Base-by-base conservation (phyloP, 768 basidiomycete species). In the Strobilomyces echinocephalus region DNA sequence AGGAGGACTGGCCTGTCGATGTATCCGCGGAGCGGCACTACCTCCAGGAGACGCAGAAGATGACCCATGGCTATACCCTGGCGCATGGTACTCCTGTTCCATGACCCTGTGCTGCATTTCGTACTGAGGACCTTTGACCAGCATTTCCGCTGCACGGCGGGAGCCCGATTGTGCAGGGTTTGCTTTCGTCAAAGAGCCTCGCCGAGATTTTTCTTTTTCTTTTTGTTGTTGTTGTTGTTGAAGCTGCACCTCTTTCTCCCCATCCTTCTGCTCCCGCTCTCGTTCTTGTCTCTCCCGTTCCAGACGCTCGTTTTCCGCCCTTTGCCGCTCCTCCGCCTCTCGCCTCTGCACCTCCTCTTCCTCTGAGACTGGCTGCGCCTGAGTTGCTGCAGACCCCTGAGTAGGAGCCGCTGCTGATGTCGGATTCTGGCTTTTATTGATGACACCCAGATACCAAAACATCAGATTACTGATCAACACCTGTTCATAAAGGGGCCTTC, bases 391-490 rank as follows among this genome's bases (percentile, higher is more conserved):
- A 46, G 65, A 31, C 21, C 42, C 62, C 67, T 72, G 71, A 34
- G 72, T 59, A 36, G 77, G 60, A 8, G 69, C 41, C 5, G 71
- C 62, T 5, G 76, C 73, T 35, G 68, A 45, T 12, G 74, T 66
- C 14, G 77, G 74, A 49, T 65, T 79, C 63, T 85, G 87, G 18
- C 91, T 82, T 72, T 95, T 94, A 72, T 97, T 97, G 73, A 97
- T 98, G 60, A 97, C 86, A 12, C 95, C 92, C 35, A 99, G 79
- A 68, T 98, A 99, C 97, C 97, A 99, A 78, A 99, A 98, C 92
- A 95, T 97, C 63, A 93, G 74, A 67, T 93, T 93, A 66, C 88
- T 91, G 69, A 91, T 92, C 53, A 91, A 74, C 50, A 89, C 97
- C 71, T 99, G 97, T 74, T 99, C 97, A 64, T 97, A 98, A 16